Percentiles rank a stretch among this genome's conserved stretches.
phyloP scores from a whole-genome alignment of 768 basidiomycete species.

The Leucocoprinus sp. region DNA sequence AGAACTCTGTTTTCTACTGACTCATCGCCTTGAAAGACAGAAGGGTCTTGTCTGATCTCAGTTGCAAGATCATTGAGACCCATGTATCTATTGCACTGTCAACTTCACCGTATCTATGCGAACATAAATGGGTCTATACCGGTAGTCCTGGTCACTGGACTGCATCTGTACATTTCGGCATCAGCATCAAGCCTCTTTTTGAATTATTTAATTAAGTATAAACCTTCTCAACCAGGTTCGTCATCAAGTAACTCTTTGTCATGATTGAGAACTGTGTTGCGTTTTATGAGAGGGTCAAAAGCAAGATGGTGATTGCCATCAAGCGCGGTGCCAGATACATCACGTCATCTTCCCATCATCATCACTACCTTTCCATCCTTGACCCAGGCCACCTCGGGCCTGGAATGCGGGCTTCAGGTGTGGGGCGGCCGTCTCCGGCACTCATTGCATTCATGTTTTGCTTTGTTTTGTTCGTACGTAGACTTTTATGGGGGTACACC shows the following conservation, averaged over 20 bases:
- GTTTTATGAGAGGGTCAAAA: slow-evolving; percentile 1
- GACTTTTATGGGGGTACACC: no score
- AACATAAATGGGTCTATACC: slow-evolving; percentile 35
- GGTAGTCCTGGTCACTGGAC: slow-evolving; percentile 85
- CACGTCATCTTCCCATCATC: no score
- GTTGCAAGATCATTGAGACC: slow-evolving; percentile 90
- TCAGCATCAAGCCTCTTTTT: neutral
- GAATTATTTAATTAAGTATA: neutral
- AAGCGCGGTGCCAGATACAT: no score
- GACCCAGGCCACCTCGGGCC: no score
- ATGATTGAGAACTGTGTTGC: slow-evolving; percentile 26
- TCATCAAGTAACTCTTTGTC: slow-evolving; percentile 85
- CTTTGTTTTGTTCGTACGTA: no score
- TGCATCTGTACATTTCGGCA: slow-evolving; percentile 53
- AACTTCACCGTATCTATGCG: slow-evolving; percentile 12
- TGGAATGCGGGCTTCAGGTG: no score
- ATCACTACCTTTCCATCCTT: no score
- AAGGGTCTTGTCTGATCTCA: slow-evolving; percentile 75
- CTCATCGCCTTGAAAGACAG: slow-evolving; percentile 78
- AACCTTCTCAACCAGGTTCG: slow-evolving; percentile 77
- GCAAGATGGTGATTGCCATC: slow-evolving; percentile 1
- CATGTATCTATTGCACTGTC: slow-evolving; percentile 68
- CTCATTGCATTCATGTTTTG: no score
- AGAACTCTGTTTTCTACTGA: slow-evolving; percentile 77
- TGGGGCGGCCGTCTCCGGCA: no score